A percentile compares a stretch with the other conserved stretches of the same genome.
Evolutionary conservation across 2,329 filamentous ascomycete species (phyloP).

Genomic region (Zelopaecilomyces penicillatus): DNA sequence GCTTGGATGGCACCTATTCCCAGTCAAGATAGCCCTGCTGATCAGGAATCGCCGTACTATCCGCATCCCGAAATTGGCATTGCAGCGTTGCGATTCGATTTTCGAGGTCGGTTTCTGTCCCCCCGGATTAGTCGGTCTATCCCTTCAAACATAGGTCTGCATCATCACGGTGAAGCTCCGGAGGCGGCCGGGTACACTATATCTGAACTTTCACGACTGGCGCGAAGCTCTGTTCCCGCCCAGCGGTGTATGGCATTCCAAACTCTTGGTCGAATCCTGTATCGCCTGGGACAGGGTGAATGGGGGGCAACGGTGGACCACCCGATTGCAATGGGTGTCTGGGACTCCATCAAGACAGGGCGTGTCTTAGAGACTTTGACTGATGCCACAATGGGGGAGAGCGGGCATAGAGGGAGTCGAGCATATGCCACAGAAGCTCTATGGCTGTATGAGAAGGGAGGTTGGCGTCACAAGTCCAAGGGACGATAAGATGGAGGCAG

Average conservation of each 20-base stretch:
- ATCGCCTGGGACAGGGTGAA: constrained; percentile 66
- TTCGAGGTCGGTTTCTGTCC: constrained; percentile 70
- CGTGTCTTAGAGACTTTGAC: constrained; percentile 68
- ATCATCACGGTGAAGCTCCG: constrained; percentile 88
- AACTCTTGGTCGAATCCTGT: constrained; percentile 78
- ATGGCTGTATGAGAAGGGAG: constrained; percentile 72
- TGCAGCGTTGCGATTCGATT: constrained; percentile 79
- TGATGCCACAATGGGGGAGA: constrained; percentile 62
- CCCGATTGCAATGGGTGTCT: constrained; percentile 68
- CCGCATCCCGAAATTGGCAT: constrained; percentile 66
- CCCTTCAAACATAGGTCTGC: constrained; percentile 70
- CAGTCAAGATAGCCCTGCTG: constrained; percentile 53
- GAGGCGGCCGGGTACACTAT: constrained; percentile 93
- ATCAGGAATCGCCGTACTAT: constrained; percentile 71
- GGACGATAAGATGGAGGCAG: constrained; percentile 31
- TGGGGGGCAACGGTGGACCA: constrained; percentile 53
- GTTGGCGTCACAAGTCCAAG: constrained; percentile 56
- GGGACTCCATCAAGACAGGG: constrained; percentile 69
- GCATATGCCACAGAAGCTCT: constrained; percentile 83
- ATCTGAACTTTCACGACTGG: constrained; percentile 71
- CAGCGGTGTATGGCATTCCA: constrained; percentile 91
- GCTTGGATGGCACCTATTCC: constrained; percentile 81
- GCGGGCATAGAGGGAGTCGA: constrained; percentile 68
- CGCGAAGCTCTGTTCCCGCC: constrained; percentile 71
- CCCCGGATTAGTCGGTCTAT: constrained; percentile 67